Evolutionary conservation across 306 rosid genomes (phyloP), one percentile per base, ranked within the genome.

Genomic region (Castanea mollissima): DNA sequence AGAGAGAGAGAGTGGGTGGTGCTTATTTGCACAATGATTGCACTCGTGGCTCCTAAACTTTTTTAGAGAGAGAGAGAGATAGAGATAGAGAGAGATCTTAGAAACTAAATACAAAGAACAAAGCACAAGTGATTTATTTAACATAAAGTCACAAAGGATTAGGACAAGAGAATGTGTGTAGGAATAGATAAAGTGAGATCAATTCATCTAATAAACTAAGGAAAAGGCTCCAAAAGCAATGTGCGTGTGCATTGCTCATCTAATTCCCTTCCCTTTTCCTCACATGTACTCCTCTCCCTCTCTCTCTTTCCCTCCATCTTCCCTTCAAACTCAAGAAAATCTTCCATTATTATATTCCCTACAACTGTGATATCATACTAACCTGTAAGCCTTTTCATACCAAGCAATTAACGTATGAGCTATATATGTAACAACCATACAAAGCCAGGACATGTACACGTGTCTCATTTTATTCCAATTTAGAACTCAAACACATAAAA

Each of bases 21-120:
- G 91, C 77, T 81, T 82, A 89, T 88, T 86, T 85, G 74, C 83
- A 86, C 82, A 92, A 94, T 94, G 69, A 94, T 92, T 92, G 90
- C 89, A 88, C 97, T 88, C 94, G 93, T 92, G 94, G 89, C 87
- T 85, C 89, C 86, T 77, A 83, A 82, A 81, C 91, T 88, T 89
- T 91, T 76, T 84, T 41, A 38, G 44, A 38, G 44, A 38, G 44
- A 79, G 82, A 78, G 65, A 35, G 83, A 83, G 32, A 71, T 41
- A 81, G 76, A 83, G 76, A 71, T 35, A 54, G 79, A 80, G 79
- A 72, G 75, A 55, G 81, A 64, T 83, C 80, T 81, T 41, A 23
- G 64, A 77, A 38, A 57, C 65, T 55, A 71, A 4, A 85, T 86
- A 80, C 58, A 10, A 81, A 73, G 80, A 80, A 83, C 63, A 82